These are phyloP conservation scores for Yamadazyma kitorensis DNA, from an alignment of 805 yeast species.

Conservation along the genomic window DNA sequence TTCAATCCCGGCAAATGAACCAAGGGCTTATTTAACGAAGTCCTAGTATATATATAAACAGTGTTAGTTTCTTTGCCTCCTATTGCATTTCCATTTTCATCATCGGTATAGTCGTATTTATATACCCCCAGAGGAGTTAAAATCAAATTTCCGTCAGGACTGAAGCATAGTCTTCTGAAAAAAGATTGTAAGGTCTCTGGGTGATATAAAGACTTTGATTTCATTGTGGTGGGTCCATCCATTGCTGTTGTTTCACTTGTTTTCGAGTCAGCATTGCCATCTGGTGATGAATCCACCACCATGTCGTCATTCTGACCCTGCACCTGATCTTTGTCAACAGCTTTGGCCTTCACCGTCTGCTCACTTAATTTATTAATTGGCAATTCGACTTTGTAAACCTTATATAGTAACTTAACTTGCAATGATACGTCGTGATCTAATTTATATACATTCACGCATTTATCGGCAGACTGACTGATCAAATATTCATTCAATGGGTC, in stretches of 20 bases:
- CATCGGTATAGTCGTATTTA: slow-evolving; percentile 24
- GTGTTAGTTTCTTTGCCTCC: slow-evolving; percentile 51
- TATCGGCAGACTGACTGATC: slow-evolving; percentile 88
- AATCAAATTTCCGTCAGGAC: slow-evolving; percentile 85
- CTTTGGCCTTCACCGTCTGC: no score
- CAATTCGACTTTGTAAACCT: slow-evolving; percentile 12
- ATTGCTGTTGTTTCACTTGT: slow-evolving; percentile 1
- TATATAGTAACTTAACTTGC: slow-evolving; percentile 15
- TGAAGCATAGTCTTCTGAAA: slow-evolving; percentile 79
- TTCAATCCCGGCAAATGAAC: slow-evolving; percentile 76
- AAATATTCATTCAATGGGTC: slow-evolving; percentile 79
- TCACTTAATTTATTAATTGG: slow-evolving; percentile 11
- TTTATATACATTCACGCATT: slow-evolving; percentile 69
- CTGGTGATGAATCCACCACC: background rate
- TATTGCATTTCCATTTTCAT: slow-evolving; percentile 12
- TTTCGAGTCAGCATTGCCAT: background rate
- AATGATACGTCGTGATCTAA: slow-evolving; percentile 6
- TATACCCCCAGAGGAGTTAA: slow-evolving; percentile 71
- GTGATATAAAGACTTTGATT: slow-evolving; percentile 49
- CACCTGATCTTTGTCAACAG: background rate
- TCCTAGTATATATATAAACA: slow-evolving; percentile 75
- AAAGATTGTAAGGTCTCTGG: slow-evolving; percentile 88
- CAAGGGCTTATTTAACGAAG: slow-evolving; percentile 68
- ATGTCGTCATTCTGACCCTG: background rate
- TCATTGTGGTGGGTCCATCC: no score